phyloP scores from a whole-genome alignment of 305 asterid genomes.

The Plantago lanceolata region DNA sequence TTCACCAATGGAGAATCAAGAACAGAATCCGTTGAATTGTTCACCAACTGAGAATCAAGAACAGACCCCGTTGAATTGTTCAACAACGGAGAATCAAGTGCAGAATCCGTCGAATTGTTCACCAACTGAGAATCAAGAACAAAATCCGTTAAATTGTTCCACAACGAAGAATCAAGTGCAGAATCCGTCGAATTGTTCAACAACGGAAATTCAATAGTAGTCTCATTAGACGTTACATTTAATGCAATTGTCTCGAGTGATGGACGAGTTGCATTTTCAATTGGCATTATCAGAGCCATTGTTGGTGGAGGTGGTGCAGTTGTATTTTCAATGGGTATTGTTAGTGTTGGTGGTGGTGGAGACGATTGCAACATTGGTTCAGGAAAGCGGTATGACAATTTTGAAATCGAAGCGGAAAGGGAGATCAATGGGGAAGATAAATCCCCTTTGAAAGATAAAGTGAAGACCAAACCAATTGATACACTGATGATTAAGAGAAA shows the following conservation, averaged over 20 bases:
- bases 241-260: neutral
- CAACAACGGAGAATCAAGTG: too few relatives aligned
- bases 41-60: too few relatives aligned
- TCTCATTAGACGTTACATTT: conserved; percentile 1
- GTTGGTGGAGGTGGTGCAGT: conserved; percentile 1
- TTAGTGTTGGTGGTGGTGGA: neutral
- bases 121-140: too few relatives aligned
- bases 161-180: too few relatives aligned
- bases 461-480: conserved; percentile 40
- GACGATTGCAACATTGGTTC: conserved; percentile 1
- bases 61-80: too few relatives aligned
- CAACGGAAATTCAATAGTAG: neutral
- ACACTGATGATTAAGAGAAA: conserved; percentile 41
- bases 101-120: too few relatives aligned
- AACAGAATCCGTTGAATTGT: too few relatives aligned
- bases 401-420: conserved; percentile 3
- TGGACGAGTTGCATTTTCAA: conserved; percentile 1
- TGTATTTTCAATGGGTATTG: neutral
- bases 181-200: neutral
- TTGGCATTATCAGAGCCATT: neutral
- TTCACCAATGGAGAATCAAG: too few relatives aligned
- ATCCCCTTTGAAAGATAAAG: conserved; percentile 28
- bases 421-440: conserved; percentile 21
- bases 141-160: neutral
- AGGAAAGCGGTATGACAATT: neutral